Evolutionary conservation across 805 yeast genomes (phyloP), one percentile per base, ranked within the genome.

Genomic region (Pichia thaimueangensis): DNA sequence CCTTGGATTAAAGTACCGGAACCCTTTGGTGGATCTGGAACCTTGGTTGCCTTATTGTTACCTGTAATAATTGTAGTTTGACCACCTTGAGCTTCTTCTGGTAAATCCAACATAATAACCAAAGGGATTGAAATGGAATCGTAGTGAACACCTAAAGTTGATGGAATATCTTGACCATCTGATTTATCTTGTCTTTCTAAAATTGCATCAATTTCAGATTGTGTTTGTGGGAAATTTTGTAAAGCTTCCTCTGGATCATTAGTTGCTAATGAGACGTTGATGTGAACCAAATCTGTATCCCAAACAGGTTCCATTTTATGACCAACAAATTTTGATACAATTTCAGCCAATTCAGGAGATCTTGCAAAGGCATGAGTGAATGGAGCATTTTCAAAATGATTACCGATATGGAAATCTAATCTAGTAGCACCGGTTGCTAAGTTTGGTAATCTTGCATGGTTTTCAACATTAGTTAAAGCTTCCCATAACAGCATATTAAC

Each of bases 401-500:
- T 80, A 41, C 81, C 67, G 45, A 74, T 51, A 39, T 59, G 62
- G 48, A 74, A 63, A 53, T 73, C 78, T 52, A 66, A 41, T 31
- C 64, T 51, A 30, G 68, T 62, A 35, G 55, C 55, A 32, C 51
- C 53, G 11, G 40, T 56, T 11, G 61, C 47, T 15, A 61, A 42
- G 37, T 55, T 58, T 12, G 67, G 64, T 12, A 59, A 50, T 41
- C 79, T 61, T 15, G 71, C 75, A 52, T 64, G 66, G 28, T 64
- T 60, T 42, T 62, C 45, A 41, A 75, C 64, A 6, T 62, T 54
- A 22, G 70, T 70, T 46, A 76, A 62, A 17, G 73, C 54, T 53
- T 77, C 82, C 57, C 70, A 68, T 48, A 72, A 67, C 73, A 77
- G 68, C 51, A 77, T 70, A 31, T 68, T 68, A 40, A 75, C 63